phyloP scores from a whole-genome alignment of 495 filamentous ascomycete genomes.

The Neurospora sp. region DNA sequence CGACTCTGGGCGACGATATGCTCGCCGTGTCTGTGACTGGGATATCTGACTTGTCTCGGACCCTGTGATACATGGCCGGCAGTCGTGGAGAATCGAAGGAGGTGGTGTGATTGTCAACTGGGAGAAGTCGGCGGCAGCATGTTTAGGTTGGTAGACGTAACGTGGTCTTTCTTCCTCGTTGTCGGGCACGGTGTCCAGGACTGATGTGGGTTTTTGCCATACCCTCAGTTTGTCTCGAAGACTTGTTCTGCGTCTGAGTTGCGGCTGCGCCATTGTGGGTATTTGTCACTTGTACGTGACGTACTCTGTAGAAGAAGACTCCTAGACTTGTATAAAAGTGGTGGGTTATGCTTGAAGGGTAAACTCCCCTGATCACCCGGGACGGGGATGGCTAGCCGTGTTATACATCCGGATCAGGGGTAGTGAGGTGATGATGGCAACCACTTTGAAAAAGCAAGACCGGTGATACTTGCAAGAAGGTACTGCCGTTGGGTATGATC shows the following conservation, averaged over 20 bases:
- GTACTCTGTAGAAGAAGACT: background rate
- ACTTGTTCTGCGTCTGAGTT: constrained; percentile 16
- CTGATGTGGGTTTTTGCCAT: constrained; percentile 9
- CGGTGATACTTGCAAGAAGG: background rate
- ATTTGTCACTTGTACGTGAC: background rate
- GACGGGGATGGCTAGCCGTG: background rate
- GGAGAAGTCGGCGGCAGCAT: constrained; percentile 22
- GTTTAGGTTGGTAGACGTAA: constrained; percentile 18
- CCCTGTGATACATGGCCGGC: background rate
- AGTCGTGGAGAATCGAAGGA: background rate
- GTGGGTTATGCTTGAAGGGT: background rate
- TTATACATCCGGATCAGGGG: background rate
- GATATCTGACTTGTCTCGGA: background rate
- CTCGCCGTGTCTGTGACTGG: background rate
- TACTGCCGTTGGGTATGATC: background rate
- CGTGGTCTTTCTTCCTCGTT: constrained; percentile 9
- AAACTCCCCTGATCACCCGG: background rate
- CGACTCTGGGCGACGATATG: background rate
- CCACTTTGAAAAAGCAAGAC: background rate
- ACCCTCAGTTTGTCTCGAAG: constrained; percentile 15
- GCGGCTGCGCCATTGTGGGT: constrained; percentile 7
- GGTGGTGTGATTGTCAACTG: constrained; percentile 9
- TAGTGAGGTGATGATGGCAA: background rate
- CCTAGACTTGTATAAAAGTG: too few relatives aligned
- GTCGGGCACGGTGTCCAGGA: background rate